These are phyloP conservation scores for Solanum virginianum DNA, from an alignment of 257 asterid species.

Conservation along the genomic window DNA sequence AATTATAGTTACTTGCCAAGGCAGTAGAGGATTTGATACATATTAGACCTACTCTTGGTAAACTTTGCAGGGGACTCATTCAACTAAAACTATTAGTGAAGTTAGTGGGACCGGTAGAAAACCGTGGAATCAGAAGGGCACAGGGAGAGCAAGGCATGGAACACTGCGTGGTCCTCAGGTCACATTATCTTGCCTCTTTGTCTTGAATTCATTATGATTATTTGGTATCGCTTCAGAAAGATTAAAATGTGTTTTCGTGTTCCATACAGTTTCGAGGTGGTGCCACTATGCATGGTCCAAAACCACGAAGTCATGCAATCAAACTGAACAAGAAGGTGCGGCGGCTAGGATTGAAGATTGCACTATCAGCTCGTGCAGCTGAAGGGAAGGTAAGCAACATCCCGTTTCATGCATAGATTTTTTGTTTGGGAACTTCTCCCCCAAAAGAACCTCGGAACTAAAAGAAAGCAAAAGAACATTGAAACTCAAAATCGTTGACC, in stretches of 20 bases:
- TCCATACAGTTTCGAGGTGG: constrained; percentile 83
- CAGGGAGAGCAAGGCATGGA: constrained; percentile 93
- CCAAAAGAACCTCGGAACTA: background rate
- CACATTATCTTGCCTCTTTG: background rate
- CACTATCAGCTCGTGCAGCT: constrained; percentile 78
- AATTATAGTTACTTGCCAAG: background rate
- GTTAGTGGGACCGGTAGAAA: constrained; percentile 96
- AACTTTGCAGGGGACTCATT: constrained; percentile 69
- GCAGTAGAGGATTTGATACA: background rate
- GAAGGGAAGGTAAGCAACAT: constrained; percentile 84
- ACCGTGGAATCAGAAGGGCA: constrained; percentile 85
- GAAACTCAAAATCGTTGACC: background rate
- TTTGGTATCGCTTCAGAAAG: background rate
- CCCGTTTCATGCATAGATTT: background rate
- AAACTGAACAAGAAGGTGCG: constrained; percentile 88
- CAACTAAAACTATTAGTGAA: constrained; percentile 86
- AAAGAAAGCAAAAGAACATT: background rate
- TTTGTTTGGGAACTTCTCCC: background rate
- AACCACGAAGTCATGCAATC: constrained; percentile 91
- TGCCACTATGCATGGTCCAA: constrained; percentile 83
- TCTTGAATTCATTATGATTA: background rate
- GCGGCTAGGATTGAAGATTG: constrained; percentile 84
- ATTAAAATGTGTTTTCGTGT: background rate
- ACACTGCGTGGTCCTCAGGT: constrained; percentile 87
- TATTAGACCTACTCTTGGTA: background rate